Conservation (phyloP, 139 green algal species). For the Astrephomene gubernaculifera region DNA sequence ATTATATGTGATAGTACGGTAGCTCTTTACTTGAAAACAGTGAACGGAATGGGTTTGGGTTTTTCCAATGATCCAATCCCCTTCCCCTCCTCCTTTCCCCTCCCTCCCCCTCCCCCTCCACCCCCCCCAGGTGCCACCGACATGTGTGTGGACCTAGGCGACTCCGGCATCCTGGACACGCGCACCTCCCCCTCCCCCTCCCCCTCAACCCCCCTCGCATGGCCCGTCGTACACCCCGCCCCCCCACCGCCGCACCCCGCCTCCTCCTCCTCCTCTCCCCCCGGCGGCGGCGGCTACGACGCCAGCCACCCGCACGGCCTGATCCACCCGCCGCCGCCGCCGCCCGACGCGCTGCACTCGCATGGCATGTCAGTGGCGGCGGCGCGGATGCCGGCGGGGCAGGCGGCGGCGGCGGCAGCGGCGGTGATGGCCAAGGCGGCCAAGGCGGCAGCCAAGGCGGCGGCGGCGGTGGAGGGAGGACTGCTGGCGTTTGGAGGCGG, state of each 20-base stretch:
- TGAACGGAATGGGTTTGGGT: too few relatives aligned
- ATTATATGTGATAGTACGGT: background rate
- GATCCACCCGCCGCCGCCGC: background rate
- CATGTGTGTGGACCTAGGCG: conserved; percentile 41
- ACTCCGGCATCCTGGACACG: conserved; percentile 15
- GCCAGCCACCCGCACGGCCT: background rate
- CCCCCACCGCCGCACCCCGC: background rate
- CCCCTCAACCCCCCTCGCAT: background rate
- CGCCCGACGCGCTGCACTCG: background rate
- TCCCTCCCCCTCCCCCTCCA: background rate
- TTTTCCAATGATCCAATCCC: background rate
- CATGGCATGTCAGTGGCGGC: background rate
- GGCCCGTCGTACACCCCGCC: background rate
- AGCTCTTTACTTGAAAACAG: background rate
- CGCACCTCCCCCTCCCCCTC: background rate
- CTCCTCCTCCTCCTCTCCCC: background rate
- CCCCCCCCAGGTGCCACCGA: conserved; percentile 27
- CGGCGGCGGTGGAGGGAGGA: background rate
- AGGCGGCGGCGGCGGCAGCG: background rate
- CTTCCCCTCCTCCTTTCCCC: background rate
- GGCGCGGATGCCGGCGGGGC: background rate
- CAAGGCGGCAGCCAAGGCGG: background rate
- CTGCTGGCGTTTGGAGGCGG: background rate
- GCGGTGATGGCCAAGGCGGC: background rate
- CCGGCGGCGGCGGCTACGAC: background rate